Percentiles rank a stretch among this genome's conserved stretches.
phyloP scores from a whole-genome alignment of 495 filamentous ascomycete genomes.

The Neurospora terricola region DNA sequence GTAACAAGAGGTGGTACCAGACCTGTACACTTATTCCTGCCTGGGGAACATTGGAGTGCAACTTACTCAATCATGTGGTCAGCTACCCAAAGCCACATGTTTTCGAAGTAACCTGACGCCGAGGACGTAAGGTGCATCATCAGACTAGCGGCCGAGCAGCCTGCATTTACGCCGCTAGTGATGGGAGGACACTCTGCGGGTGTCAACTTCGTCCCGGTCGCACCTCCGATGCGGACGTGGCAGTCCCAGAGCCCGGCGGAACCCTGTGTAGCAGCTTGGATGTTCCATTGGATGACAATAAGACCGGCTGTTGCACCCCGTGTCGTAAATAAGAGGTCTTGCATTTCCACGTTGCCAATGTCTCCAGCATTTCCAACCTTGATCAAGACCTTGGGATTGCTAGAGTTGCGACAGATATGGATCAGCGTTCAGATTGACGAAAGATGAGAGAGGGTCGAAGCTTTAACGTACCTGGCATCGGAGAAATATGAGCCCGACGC shows the following conservation, averaged over 20 bases:
- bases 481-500: conserved; percentile 35
- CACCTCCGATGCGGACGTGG: conserved; percentile 12
- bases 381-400: conserved; percentile 56
- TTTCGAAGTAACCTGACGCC: conserved; percentile 70
- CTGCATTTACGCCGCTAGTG: conserved; percentile 13
- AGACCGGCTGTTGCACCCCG: conserved; percentile 67
- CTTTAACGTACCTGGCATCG: conserved; percentile 12
- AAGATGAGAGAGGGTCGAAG: neutral
- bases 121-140: conserved; percentile 62
- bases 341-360: conserved; percentile 66
- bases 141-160: conserved; percentile 50
- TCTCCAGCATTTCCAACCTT: conserved; percentile 68
- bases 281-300: conserved; percentile 79
- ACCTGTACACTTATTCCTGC: neutral
- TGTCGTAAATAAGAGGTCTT: conserved; percentile 64
- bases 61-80: conserved; percentile 74
- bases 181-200: conserved; percentile 45
- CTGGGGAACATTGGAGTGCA: conserved; percentile 19
- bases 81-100: conserved; percentile 83
- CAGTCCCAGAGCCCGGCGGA: conserved; percentile 7
- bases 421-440: neutral
- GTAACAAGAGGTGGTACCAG: too few relatives aligned
- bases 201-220: conserved; percentile 55
- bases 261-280: conserved; percentile 18
- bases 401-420: conserved; percentile 20